Conservation (phyloP, 75 land plant genomes). For the Sequoiadendron giganteum region DNA sequence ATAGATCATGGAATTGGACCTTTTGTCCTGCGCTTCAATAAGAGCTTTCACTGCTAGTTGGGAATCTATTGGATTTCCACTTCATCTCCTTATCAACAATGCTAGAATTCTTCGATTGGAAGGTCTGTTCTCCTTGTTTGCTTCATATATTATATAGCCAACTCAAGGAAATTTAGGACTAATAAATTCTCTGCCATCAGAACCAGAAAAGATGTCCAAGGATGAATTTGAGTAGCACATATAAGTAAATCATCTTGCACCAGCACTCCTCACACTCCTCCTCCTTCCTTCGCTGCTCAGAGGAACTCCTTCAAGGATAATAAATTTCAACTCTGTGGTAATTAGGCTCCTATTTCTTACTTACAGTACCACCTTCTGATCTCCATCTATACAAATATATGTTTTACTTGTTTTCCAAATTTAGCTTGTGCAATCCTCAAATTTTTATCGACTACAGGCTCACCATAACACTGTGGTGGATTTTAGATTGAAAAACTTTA, state of each 20-base stretch:
- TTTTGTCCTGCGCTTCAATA: slow-evolving; percentile 43
- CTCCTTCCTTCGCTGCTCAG: slow-evolving; percentile 55
- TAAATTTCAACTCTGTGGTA: slow-evolving; percentile 62
- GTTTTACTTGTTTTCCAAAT: no score
- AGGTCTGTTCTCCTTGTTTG: slow-evolving; percentile 16
- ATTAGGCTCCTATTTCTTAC: no score
- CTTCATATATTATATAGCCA: not conserved
- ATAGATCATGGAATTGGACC: slow-evolving; percentile 58
- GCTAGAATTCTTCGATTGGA: slow-evolving; percentile 54
- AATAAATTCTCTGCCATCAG: slow-evolving; percentile 12
- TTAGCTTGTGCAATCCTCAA: not conserved
- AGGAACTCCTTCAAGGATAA: slow-evolving; percentile 37
- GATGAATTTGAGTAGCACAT: slow-evolving; percentile 57
- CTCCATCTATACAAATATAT: no score
- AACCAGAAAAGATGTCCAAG: slow-evolving; percentile 35
- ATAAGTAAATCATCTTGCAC: slow-evolving; percentile 65
- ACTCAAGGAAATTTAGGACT: not conserved
- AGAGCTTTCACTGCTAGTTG: slow-evolving; percentile 34
- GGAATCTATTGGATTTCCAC: slow-evolving; percentile 34
- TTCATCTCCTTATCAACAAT: slow-evolving; percentile 61
- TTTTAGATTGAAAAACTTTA: slow-evolving; percentile 7
- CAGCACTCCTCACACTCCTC: slow-evolving; percentile 51
- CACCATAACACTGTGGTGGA: slow-evolving; percentile 21
- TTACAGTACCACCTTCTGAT: no score
- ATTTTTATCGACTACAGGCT: slow-evolving; percentile 14